Evolutionary conservation across 2,329 filamentous ascomycete species (phyloP), one percentile per base, ranked within the genome.

Genomic region (Fusarium pininemorale): DNA sequence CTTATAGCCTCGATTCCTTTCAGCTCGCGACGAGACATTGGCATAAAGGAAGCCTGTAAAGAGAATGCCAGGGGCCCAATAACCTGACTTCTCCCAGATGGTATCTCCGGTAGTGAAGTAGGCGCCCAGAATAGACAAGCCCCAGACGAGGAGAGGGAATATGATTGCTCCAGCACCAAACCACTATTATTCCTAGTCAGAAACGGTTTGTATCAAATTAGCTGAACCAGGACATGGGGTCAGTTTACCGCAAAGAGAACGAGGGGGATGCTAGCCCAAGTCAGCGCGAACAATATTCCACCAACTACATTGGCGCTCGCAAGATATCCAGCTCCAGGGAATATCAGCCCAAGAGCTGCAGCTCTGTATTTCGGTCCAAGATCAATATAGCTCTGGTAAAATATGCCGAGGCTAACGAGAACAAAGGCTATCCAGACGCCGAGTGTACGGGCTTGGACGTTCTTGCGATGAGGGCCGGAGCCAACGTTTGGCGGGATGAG

Each of bases 21-120:
- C 32, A 6, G 18, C 9, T 12, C 32, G 0, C 0, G 50, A 37
- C 0, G 32, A 37, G 1, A 5, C 0, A 22, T 26, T 26, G 6
- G 50, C 50, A 14, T 53, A 38, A 0, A 53, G 1, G 5, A 38
- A 53, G 0, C 6, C 6, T 2, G 50, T 2, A 1, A 38, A 22
- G 4, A 53, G 50, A 12, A 53, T 22, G 2, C 32, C 13, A 1
- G 32, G 32, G 1, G 32, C 32, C 32, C n/a, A 26, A 22, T 37
- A 26, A 3, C 32, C 50, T 6, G 50, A 16, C 3, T 26, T 26
- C n/a, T 38, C n/a, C 32, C 32, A 53, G 13, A 22, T 1, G 6
- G 5, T 6, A 14, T 37, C n/a, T 15, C 16, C 16, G 5, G 48
- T 24, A 4, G 48, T 11, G 2, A 53, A 37, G 30, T 37, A 37